Percentiles rank a stretch among this genome's conserved stretches.
Conservation (phyloP, 345 rosid genomes). For the Eucalyptus polybractea region DNA sequence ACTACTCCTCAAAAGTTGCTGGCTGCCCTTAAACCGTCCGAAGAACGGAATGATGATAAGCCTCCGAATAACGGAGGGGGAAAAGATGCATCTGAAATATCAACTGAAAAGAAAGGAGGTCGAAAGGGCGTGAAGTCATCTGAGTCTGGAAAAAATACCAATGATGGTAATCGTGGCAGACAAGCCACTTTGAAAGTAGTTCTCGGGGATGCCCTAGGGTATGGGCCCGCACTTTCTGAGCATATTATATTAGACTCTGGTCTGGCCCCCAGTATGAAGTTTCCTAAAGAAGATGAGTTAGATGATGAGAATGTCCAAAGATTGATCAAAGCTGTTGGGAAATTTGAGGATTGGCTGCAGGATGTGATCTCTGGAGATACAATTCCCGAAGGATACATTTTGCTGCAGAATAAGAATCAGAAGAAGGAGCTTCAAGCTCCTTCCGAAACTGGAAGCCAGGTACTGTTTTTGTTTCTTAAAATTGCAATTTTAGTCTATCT, state of each 20-base stretch:
- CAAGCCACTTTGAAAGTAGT: conserved; percentile 69
- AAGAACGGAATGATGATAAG: conserved; percentile 21
- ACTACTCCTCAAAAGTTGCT: conserved; percentile 58
- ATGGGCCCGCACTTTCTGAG: conserved; percentile 97
- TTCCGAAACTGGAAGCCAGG: conserved; percentile 52
- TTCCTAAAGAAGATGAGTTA: conserved; percentile 43
- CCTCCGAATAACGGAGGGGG: conserved; percentile 14
- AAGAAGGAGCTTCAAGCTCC: conserved; percentile 12
- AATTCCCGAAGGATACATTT: conserved; percentile 90
- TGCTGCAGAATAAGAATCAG: conserved; percentile 54
- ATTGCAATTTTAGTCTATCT: background rate
- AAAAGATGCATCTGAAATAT: conserved; percentile 12
- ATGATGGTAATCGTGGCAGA: conserved; percentile 36
- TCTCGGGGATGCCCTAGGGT: conserved; percentile 90
- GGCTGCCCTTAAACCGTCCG: conserved; percentile 26
- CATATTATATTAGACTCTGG: conserved; percentile 90
- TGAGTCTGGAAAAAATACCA: conserved; percentile 18
- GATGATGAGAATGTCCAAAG: conserved; percentile 43
- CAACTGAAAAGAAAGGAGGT: conserved; percentile 30
- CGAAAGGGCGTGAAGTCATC: conserved; percentile 46
- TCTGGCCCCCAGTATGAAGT: conserved; percentile 48
- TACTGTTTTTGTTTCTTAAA: background rate
- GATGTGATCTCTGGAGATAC: conserved; percentile 69
- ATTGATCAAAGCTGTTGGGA: conserved; percentile 48
- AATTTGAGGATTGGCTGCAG: conserved; percentile 90